These are phyloP conservation scores for Yamadazyma tumulicola DNA, from an alignment of 805 yeast genomes.

Conservation along the genomic window DNA sequence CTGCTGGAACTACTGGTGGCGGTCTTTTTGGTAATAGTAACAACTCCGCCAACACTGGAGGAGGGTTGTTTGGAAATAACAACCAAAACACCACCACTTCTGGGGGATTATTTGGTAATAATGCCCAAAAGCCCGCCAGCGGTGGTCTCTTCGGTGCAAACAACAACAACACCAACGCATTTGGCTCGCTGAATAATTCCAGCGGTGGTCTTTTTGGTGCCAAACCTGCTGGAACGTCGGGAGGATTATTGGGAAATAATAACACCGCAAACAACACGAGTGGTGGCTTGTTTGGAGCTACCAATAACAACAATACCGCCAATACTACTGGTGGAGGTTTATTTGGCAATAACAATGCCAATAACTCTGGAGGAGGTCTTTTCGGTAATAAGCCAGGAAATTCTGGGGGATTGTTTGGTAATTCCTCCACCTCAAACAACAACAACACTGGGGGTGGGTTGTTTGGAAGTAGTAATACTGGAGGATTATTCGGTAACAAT, in stretches of 20 bases:
- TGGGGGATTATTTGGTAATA: slow-evolving; percentile 22
- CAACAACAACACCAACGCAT: slow-evolving; percentile 1
- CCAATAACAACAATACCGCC: slow-evolving; percentile 1
- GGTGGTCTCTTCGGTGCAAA: slow-evolving; percentile 42
- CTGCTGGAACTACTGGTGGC: slow-evolving; percentile 28
- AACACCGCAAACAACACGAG: slow-evolving; percentile 16
- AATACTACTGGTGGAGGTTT: slow-evolving; percentile 10
- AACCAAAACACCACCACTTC: slow-evolving; percentile 8
- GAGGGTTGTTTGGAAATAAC: slow-evolving; percentile 14
- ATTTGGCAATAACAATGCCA: slow-evolving; percentile 13
- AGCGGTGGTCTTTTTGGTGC: slow-evolving; percentile 23
- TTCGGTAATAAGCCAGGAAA: slow-evolving; percentile 17
- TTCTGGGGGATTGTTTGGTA: slow-evolving; percentile 24
- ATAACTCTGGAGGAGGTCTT: slow-evolving; percentile 20
- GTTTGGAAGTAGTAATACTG: slow-evolving; percentile 18
- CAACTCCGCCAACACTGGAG: slow-evolving; percentile 21
- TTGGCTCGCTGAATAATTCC: no score
- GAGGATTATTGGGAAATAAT: slow-evolving; percentile 21
- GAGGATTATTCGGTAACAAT: slow-evolving; percentile 41
- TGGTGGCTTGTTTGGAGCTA: slow-evolving; percentile 10
- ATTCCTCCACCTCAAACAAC: slow-evolving; percentile 16
- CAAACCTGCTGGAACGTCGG: slow-evolving; percentile 7
- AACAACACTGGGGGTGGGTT: slow-evolving; percentile 22
- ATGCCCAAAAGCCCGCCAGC: slow-evolving; percentile 17
- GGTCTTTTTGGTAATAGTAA: slow-evolving; percentile 39